Base-by-base conservation (phyloP, 306 rosid genomes). In the Betula pendula region DNA sequence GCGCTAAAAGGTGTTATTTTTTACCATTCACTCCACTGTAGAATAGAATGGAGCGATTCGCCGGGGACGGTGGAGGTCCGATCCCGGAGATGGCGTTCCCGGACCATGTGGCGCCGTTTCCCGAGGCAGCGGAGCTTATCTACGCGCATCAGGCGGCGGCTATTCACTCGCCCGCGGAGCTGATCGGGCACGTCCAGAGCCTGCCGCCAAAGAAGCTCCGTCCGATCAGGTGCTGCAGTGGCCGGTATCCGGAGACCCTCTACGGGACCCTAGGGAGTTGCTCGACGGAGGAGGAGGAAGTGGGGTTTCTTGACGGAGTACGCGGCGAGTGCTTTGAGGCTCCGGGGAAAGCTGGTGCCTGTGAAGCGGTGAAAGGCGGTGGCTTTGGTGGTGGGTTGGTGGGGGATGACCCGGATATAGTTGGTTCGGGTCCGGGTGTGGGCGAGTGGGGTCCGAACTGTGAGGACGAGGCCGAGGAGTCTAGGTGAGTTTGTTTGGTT, bases 151-250 rank as follows among this genome's bases (percentile, higher is more conserved):
- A 84, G 9, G 69, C 74, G 47, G 42, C 83, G 35, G 67, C 44
- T 72, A 19, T 82, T 73, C 82, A 77, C 65, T 53, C 84, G 1
- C 48, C 48, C 3, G 16, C 71, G 2, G 76, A 81, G 42, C 14
- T 69, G 48, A 38, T 79, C 75, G 35, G 77, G 43, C 76, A 67
- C 74, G 51, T 56, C 6, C 79, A 80, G 8, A 70, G 51, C 84
- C 80, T 77, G 66, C 87, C 85, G 74, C 87, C 92, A 24, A 97
- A 89, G 83, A 95, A 92, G 77, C 98, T 95, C 77, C 96, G 92
- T 14, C 96, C 98, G 11, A 87, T 92, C 70, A 78, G 98, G 77
- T 76, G 75, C 29, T 35, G 22, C 86, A 78, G 50, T 82, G 81
- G 67, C 81, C 89, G 11, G 47, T 5, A 10, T 9, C 47, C 7